These are phyloP conservation scores for Osmanthus fragrans DNA, from an alignment of 257 asterid species.

Conservation along the genomic window DNA sequence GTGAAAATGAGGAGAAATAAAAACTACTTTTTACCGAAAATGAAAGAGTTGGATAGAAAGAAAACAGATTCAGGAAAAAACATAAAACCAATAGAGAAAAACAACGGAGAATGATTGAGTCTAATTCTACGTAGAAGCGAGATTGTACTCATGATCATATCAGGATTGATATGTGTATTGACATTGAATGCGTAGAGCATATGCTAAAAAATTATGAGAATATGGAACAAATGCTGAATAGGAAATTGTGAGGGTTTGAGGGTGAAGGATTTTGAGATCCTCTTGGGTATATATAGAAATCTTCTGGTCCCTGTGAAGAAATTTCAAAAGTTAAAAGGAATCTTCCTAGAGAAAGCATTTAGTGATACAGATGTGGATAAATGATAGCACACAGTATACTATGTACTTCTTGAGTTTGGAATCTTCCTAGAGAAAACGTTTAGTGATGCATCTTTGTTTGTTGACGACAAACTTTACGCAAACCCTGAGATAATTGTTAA, in stretches of 20 bases:
- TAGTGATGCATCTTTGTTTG: too few relatives aligned
- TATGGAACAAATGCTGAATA: background rate
- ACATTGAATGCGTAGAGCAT: conserved; percentile 16
- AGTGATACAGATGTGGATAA: conserved; percentile 40
- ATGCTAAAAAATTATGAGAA: conserved; percentile 5
- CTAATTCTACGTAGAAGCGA: conserved; percentile 35
- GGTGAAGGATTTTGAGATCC: conserved; percentile 26
- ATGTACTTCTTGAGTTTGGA: conserved; percentile 24
- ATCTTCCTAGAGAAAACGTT: too few relatives aligned
- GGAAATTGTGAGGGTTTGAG: conserved; percentile 17
- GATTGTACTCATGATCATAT: conserved; percentile 36
- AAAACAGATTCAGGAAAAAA: conserved; percentile 33
- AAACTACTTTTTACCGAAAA: background rate
- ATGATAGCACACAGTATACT: conserved; percentile 20
- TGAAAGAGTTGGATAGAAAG: background rate
- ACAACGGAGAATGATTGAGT: conserved; percentile 60
- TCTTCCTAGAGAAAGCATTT: conserved; percentile 33
- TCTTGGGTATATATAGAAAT: conserved; percentile 28
- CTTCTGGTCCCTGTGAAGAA: conserved; percentile 14
- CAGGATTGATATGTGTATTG: background rate
- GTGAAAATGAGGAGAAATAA: background rate
- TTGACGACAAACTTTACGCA: background rate
- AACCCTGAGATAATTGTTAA: background rate
- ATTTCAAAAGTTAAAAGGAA: conserved; percentile 25
- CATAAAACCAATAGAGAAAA: conserved; percentile 59